Percentiles rank a stretch among this genome's conserved stretches.
phyloP scores from a whole-genome alignment of 2,329 filamentous ascomycete genomes.

The Aspergillus uvarum region DNA sequence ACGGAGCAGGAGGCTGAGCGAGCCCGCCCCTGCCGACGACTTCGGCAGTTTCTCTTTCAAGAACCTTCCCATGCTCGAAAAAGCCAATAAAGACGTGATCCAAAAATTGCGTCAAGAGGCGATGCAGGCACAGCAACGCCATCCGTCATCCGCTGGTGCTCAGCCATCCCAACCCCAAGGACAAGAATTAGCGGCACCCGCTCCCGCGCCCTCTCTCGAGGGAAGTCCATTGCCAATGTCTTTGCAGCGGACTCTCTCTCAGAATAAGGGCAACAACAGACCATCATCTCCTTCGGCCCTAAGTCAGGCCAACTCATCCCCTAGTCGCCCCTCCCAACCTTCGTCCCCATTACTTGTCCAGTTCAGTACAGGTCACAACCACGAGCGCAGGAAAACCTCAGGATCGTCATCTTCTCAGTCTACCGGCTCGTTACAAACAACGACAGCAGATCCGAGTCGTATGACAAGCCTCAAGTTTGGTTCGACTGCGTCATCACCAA shows the following conservation, averaged over 20 bases:
- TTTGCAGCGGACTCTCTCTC: constrained; percentile 78
- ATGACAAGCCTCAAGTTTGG: constrained; percentile 52
- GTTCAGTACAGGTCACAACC: constrained; percentile 80
- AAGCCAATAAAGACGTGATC: constrained; percentile 98
- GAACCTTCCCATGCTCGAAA: constrained; percentile 92
- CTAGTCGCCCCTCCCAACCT: constrained; percentile 78
- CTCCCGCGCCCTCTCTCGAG: constrained; percentile 71
- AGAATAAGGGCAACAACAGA: constrained; percentile 73
- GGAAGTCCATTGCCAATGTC: constrained; percentile 81
- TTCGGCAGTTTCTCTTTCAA: constrained; percentile 98
- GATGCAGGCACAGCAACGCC: constrained; percentile 65
- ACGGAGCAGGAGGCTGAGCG: constrained; percentile 82
- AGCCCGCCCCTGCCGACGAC: constrained; percentile 84
- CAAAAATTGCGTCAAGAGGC: constrained; percentile 93
- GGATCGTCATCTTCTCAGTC: constrained; percentile 86
- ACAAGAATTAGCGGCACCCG: constrained; percentile 36
- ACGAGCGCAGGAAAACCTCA: constrained; percentile 87
- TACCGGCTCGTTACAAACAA: constrained; percentile 66
- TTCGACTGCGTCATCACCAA: constrained; percentile 56
- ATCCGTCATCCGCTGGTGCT: constrained; percentile 30
- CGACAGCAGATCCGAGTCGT: constrained; percentile 70
- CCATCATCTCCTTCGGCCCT: constrained; percentile 83
- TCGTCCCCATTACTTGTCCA: constrained; percentile 94
- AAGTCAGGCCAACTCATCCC: constrained; percentile 79
- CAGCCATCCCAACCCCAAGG: constrained; percentile 23